phyloP scores from a whole-genome alignment of 2,329 filamentous ascomycete genomes.

The Colletotrichum musicola region DNA sequence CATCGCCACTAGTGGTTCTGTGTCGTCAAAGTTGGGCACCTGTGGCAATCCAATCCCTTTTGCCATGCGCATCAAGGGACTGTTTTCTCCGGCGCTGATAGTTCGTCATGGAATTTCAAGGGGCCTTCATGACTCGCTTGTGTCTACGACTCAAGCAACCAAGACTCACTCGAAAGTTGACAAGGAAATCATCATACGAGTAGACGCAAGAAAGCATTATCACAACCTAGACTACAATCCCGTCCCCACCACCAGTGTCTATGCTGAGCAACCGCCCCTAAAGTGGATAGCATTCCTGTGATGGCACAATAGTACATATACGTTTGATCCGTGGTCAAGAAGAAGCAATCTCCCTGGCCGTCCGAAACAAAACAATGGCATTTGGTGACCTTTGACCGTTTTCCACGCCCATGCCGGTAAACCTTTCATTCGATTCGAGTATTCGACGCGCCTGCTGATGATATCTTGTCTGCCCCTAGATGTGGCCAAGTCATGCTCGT shows the following conservation, averaged over 20 bases:
- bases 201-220: slow-evolving; percentile 42
- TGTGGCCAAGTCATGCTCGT: slow-evolving; percentile 39
- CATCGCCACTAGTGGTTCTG: no score
- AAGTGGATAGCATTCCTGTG: slow-evolving; percentile 54
- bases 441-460: slow-evolving; percentile 39
- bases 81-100: no score
- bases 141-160: no score
- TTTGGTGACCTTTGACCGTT: slow-evolving; percentile 36
- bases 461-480: slow-evolving; percentile 41
- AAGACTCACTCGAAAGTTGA: neutral
- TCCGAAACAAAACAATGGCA: slow-evolving; percentile 38
- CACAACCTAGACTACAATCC: slow-evolving; percentile 58
- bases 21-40: no score
- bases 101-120: no score
- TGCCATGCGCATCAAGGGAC: no score
- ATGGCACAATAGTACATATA: slow-evolving; percentile 66
- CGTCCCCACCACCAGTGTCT: slow-evolving; percentile 56
- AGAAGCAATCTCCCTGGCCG: slow-evolving; percentile 41
- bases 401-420: slow-evolving; percentile 42
- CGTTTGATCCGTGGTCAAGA: slow-evolving; percentile 45
- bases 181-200: neutral
- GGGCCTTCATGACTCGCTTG: no score
- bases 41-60: no score
- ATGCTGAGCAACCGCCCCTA: slow-evolving; percentile 58
- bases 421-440: slow-evolving; percentile 41